Evolutionary conservation across 306 rosid genomes (phyloP).

Genomic region (Geum urbanum): DNA sequence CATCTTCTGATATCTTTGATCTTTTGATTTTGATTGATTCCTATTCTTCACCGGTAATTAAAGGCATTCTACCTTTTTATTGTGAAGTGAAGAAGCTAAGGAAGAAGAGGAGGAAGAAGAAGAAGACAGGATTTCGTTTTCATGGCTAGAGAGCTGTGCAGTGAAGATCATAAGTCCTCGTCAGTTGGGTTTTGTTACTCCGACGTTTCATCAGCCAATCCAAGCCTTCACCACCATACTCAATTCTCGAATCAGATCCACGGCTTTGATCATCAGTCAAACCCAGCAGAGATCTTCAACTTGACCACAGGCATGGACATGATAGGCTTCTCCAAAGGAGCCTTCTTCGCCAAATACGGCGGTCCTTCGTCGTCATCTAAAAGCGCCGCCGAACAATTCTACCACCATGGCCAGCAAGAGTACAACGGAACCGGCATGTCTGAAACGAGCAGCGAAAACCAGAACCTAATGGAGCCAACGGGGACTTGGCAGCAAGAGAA

Average conservation of each 20-base stretch:
- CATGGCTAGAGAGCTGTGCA: conserved; percentile 48
- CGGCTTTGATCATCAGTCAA: conserved; percentile 48
- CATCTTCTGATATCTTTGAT: not conserved
- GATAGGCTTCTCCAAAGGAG: conserved; percentile 55
- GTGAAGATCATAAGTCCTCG: conserved; percentile 38
- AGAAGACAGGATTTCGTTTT: not conserved
- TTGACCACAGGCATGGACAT: conserved; percentile 68
- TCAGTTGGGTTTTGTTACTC: conserved; percentile 52
- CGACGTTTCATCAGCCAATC: conserved; percentile 42
- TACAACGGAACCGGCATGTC: conserved; percentile 37
- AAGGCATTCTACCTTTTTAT: not conserved
- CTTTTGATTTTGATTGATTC: not conserved
- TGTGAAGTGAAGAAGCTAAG: not conserved
- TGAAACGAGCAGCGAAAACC: conserved; percentile 34
- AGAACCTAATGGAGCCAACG: conserved; percentile 37
- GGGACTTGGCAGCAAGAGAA: conserved; percentile 45
- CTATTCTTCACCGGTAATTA: not conserved
- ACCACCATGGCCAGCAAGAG: conserved; percentile 27
- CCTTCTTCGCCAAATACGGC: conserved; percentile 30
- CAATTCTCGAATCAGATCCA: conserved; percentile 65
- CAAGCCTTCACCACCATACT: conserved; percentile 28
- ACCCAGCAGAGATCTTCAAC: conserved; percentile 64
- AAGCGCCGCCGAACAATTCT: conserved; percentile 27
- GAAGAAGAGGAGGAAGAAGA: not conserved
- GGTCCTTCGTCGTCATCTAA: conserved; percentile 52